phyloP scores from a whole-genome alignment of 345 rosid species.

The Ceriops tagal region DNA sequence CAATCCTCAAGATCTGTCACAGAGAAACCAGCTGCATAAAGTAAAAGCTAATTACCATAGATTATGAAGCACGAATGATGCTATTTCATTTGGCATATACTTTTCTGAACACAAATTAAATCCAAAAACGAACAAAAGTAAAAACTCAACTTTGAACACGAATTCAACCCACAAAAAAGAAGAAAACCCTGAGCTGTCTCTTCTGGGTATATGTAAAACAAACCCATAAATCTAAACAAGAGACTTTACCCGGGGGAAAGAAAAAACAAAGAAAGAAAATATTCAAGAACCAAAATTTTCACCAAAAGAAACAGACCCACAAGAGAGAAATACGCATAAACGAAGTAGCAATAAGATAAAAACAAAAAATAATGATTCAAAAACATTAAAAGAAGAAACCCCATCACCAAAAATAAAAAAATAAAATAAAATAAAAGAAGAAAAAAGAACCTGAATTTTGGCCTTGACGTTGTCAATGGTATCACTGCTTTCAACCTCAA shows the following conservation, averaged over 20 bases:
- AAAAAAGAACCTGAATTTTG: slow-evolving; percentile 20
- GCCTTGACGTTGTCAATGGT: slow-evolving; percentile 26
- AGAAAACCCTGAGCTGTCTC: not conserved
- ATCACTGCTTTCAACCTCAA: slow-evolving; percentile 28
- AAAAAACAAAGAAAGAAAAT: not conserved
- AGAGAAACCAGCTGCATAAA: too few species aligned
- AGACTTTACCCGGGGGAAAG: not conserved
- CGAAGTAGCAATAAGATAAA: too few species aligned
- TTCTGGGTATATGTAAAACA: not conserved
- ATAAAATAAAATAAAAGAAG: not conserved
- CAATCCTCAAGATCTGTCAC: too few species aligned
- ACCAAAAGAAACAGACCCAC: not conserved
- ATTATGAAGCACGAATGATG: too few species aligned
- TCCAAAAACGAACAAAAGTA: not conserved
- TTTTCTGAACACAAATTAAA: not conserved
- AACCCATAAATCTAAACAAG: not conserved
- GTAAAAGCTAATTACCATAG: too few species aligned
- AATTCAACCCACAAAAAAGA: not conserved
- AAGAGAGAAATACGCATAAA: too few species aligned
- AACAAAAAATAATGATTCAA: too few species aligned
- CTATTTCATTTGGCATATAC: too few species aligned
- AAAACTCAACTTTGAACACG: not conserved
- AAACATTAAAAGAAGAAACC: not conserved
- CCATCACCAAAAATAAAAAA: not conserved
- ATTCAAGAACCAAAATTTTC: not conserved